phyloP scores from a whole-genome alignment of 495 filamentous ascomycete genomes.

The Penicillium macrosclerotiorum region DNA sequence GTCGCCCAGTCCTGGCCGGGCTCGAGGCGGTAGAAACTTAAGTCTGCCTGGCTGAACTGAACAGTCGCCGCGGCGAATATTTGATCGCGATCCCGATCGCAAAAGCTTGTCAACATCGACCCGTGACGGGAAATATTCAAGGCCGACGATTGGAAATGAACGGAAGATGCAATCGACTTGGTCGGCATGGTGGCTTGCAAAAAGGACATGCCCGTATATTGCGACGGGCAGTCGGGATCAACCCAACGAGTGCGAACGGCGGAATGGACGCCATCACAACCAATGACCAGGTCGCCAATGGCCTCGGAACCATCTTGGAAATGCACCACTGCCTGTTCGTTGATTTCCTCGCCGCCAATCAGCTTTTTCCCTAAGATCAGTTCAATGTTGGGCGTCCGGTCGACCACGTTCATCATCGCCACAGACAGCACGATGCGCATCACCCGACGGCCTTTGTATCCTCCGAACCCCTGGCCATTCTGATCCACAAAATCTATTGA shows the following conservation, averaged over 20 bases:
- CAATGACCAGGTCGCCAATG: conserved; percentile 53
- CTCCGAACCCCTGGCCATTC: conserved; percentile 38
- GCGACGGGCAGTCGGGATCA: conserved; percentile 44
- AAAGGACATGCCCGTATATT: conserved; percentile 57
- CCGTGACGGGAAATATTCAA: conserved; percentile 55
- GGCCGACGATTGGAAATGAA: conserved; percentile 48
- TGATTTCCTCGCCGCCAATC: conserved; percentile 34
- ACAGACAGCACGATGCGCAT: conserved; percentile 46
- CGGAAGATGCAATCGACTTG: conserved; percentile 19
- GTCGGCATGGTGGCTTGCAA: conserved; percentile 48
- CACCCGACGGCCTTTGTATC: conserved; percentile 46
- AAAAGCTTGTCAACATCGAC: conserved; percentile 52
- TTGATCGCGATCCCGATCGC: conserved; percentile 39
- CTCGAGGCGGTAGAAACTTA: conserved; percentile 28
- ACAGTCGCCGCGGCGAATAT: conserved; percentile 58
- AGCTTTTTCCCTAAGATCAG: conserved; percentile 43
- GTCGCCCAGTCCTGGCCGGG: conserved; percentile 49
- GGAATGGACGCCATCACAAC: conserved; percentile 66
- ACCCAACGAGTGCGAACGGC: conserved; percentile 51
- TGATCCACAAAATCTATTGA: conserved; percentile 40
- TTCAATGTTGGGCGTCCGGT: conserved; percentile 35
- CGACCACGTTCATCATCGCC: conserved; percentile 45
- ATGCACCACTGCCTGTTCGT: conserved; percentile 39
- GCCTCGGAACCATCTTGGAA: conserved; percentile 51
- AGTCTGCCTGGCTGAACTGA: conserved; percentile 42